Evolutionary conservation across 768 basidiomycete genomes (phyloP), one percentile per base, ranked within the genome.

Genomic region (Leucosporidium creatinivorum): DNA sequence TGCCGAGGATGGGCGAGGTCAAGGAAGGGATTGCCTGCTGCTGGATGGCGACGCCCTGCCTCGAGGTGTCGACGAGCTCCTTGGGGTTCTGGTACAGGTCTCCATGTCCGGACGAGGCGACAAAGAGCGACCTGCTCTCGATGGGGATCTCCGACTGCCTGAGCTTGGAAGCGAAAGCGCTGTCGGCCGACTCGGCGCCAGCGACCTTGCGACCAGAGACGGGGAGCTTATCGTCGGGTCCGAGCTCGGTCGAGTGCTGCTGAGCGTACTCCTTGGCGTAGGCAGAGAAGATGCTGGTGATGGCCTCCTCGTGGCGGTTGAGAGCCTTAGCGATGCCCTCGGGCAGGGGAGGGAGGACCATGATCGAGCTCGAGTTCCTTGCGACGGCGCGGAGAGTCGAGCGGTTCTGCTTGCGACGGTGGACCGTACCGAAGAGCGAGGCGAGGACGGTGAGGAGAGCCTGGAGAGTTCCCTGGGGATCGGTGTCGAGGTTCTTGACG

Each of bases 341-440:
- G 0, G 80, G 78, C 28, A 87, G 75, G 2, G 82, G 79, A 0
- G 84, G 84, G 9, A 88, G 80, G 19, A 85, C 73, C 44, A 89
- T 81, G 74, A 80, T 79, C 4, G 86, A 87, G 2, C 86, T 82
- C 26, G 82, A 85, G 50, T 79, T 81, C 74, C 2, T 73, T 63
- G 15, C 75, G 30, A 12, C 74, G 15, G 80, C 66, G 49, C 81
- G 79, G 25, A 78, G 68, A 13, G 78, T 75, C 30, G 79, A 80
- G 18, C 80, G 73, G 56, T 81, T 83, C 8, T 82, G 78, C 17
- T 74, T 74, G 0, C 85, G 82, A 9, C 87, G 77, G 70, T 84
- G 80, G 15, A 82, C 81, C n/a, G 86, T 82, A 9, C 84, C 84
- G 68, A 88, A 88, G 18, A 88, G 80, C 76, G 87, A 83, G n/a